Evolutionary conservation across 768 basidiomycete genomes (phyloP).

Genomic region (Neoboletus magnificus): DNA sequence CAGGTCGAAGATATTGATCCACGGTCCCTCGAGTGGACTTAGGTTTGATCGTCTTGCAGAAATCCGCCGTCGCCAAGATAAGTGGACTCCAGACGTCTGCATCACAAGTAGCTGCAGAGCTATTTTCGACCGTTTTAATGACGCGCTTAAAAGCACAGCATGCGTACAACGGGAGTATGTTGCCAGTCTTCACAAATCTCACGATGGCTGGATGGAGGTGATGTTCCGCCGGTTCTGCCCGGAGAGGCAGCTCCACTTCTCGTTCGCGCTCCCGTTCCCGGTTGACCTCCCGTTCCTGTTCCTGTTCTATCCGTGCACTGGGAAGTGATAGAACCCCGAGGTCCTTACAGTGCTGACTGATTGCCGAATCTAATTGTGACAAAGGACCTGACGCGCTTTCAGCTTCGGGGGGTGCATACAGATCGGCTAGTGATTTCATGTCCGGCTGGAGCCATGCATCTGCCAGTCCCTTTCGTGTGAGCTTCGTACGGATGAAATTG

Average conservation of each 20-base stretch:
- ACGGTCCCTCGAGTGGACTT: no score
- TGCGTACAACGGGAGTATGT: not conserved
- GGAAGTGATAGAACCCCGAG: no score
- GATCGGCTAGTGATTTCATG: no score
- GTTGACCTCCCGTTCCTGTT: slow-evolving; percentile 46
- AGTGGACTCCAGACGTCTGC: no score
- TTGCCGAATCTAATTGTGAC: no score
- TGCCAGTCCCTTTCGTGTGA: not conserved
- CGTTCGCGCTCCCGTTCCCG: no score
- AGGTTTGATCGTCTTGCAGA: no score
- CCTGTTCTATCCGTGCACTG: slow-evolving; percentile 36
- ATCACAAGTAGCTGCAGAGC: not conserved
- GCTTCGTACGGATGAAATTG: not conserved
- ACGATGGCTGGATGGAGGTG: slow-evolving; percentile 19
- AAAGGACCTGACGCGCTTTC: no score
- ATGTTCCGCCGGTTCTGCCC: slow-evolving; percentile 17
- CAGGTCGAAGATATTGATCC: no score
- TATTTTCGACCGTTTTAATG: slow-evolving; percentile 2
- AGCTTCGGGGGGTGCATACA: not conserved
- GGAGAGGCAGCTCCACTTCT: no score
- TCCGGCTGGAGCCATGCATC: slow-evolving; percentile 36
- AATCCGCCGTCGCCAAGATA: no score
- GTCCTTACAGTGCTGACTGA: not conserved
- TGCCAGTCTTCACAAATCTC: slow-evolving; percentile 18
- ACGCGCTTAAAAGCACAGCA: slow-evolving; percentile 21